phyloP scores from a whole-genome alignment of 345 rosid genomes.

The Camelina sativa region DNA sequence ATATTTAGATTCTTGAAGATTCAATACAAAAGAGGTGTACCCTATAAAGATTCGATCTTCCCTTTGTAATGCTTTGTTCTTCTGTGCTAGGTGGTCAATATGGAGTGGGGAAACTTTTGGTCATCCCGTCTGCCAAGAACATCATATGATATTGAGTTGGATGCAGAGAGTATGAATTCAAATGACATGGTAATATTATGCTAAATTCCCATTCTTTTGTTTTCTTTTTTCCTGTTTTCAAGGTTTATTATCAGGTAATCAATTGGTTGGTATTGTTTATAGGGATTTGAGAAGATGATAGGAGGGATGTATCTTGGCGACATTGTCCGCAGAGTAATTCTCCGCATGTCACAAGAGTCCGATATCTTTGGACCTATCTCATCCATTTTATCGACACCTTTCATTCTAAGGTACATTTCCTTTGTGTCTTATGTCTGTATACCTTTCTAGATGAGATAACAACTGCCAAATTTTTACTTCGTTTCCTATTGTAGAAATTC shows the following conservation, averaged over 20 bases:
- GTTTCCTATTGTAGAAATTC: background rate
- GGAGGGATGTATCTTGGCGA: conserved; percentile 98
- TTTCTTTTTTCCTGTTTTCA: background rate
- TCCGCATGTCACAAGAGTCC: conserved; percentile 69
- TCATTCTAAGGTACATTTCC: conserved; percentile 59
- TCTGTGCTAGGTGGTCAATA: conserved; percentile 75
- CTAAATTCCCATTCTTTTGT: background rate
- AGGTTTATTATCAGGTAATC: conserved; percentile 23
- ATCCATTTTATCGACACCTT: conserved; percentile 60
- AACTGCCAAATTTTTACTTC: background rate
- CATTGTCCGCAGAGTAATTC: conserved; percentile 84
- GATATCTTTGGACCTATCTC: conserved; percentile 77
- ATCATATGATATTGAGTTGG: conserved; percentile 79
- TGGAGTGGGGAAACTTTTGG: conserved; percentile 99
- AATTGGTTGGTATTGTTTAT: conserved; percentile 36
- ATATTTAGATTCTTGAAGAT: background rate
- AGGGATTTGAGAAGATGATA: conserved; percentile 99
- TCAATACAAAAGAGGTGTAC: background rate
- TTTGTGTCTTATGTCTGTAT: conserved; percentile 14
- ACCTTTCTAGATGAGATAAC: background rate
- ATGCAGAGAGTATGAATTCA: conserved; percentile 83
- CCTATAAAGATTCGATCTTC: background rate
- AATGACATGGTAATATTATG: conserved; percentile 68
- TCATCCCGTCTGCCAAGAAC: conserved; percentile 96
- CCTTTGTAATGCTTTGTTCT: background rate